Evolutionary conservation across 2,329 filamentous ascomycete species (phyloP).

Genomic region (Xylariales sp.): DNA sequence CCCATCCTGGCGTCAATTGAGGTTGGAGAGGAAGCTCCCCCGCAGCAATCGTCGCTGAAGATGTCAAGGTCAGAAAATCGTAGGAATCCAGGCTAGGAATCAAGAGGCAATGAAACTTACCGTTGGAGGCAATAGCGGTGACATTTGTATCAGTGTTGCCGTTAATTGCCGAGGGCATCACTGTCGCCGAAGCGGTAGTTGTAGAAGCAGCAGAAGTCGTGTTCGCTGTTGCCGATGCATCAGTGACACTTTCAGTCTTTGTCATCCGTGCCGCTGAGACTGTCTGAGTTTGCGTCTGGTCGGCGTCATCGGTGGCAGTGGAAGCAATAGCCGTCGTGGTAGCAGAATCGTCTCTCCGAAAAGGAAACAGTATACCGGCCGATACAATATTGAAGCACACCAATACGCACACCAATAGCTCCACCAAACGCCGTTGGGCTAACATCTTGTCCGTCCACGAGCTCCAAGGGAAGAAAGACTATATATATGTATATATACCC

Average conservation of each 20-base stretch:
- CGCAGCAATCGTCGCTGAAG: constrained; percentile 41
- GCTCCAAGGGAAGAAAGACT: too few relatives aligned
- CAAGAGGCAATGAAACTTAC: constrained; percentile 12
- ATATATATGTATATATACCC: too few relatives aligned
- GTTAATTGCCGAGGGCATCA: constrained; percentile 24
- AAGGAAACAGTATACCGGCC: constrained; percentile 26
- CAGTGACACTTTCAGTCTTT: neutral
- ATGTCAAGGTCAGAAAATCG: too few relatives aligned
- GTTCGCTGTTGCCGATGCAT: constrained; percentile 10
- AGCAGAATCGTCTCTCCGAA: constrained; percentile 29
- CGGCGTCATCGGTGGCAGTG: constrained; percentile 11
- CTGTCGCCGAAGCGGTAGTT: constrained; percentile 11
- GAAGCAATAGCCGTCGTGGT: constrained; percentile 13
- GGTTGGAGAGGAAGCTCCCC: constrained; percentile 68
- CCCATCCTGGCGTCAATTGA: constrained; percentile 73
- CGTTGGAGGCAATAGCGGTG: constrained; percentile 9
- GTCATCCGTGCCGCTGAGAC: constrained; percentile 10
- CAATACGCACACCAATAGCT: constrained; percentile 33
- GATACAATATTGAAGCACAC: constrained; percentile 31
- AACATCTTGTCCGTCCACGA: constrained; percentile 30
- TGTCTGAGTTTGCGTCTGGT: constrained; percentile 8
- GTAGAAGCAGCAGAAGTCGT: constrained; percentile 4
- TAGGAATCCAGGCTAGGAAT: neutral
- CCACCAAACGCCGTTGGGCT: constrained; percentile 25
- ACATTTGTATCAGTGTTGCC: constrained; percentile 21